Evolutionary conservation across 129 eudicot genomes (phyloP).

Genomic region (Logfia minima): DNA sequence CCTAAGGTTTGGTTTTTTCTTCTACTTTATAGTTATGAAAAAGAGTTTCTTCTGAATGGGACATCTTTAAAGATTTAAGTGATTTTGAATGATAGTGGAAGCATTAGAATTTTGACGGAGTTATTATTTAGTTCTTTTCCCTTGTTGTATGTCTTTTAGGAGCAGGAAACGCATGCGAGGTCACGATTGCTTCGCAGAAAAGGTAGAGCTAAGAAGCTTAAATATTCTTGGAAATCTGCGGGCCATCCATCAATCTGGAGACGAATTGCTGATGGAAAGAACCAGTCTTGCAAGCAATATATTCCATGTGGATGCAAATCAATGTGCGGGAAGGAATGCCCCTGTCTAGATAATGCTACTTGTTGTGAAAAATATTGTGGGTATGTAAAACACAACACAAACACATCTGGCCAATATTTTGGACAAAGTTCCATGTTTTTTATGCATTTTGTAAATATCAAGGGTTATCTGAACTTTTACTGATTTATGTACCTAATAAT

Average conservation of each 20-base stretch:
- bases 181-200: conserved; percentile 78
- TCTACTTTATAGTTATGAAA: not conserved
- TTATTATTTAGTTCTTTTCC: not conserved
- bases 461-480: not conserved
- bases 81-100: conserved; percentile 8
- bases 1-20: conserved; percentile 42
- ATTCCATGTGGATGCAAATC: conserved; percentile 80
- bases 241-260: conserved; percentile 95
- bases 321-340: conserved; percentile 85
- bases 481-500: conserved; percentile 1
- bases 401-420: conserved; percentile 1
- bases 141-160: conserved; percentile 43
- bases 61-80: conserved; percentile 8
- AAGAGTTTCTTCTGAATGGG: not conserved
- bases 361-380: conserved; percentile 99
- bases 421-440: conserved; percentile 12
- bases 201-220: conserved; percentile 73
- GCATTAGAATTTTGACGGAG: not conserved
- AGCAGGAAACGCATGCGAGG: conserved; percentile 49
- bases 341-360: conserved; percentile 75
- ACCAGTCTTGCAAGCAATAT: conserved; percentile 73
- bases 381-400: conserved; percentile 41
- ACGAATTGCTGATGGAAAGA: conserved; percentile 77
- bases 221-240: conserved; percentile 87
- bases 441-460: conserved; percentile 15